Evolutionary conservation across 805 yeast species (phyloP).

Genomic region (Vanderwaltozyma verrucispora): DNA sequence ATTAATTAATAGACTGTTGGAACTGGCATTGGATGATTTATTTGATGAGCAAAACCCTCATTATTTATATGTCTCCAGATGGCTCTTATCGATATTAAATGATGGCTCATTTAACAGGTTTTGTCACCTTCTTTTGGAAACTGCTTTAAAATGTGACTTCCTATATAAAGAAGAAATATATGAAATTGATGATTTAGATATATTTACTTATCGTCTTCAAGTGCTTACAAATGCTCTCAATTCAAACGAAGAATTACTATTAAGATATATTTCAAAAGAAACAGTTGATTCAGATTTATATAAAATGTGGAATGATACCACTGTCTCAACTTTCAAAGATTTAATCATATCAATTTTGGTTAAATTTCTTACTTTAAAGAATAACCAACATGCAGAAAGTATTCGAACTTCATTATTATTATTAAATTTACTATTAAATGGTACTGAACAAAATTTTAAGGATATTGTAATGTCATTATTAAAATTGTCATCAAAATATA

Average conservation of each 20-base stretch:
- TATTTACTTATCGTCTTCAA: conserved; percentile 52
- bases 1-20: conserved; percentile 49
- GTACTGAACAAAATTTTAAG: conserved; percentile 45
- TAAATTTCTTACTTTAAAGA: conserved; percentile 34
- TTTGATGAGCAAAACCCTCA: conserved; percentile 34
- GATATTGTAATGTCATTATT: conserved; percentile 35
- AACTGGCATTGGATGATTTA: conserved; percentile 57
- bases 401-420: conserved; percentile 37
- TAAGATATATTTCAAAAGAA: conserved; percentile 45
- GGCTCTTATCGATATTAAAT: conserved; percentile 36
- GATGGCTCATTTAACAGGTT: conserved; percentile 52
- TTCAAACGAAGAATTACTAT: conserved; percentile 34
- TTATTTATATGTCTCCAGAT: conserved; percentile 35
- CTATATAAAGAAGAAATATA: conserved; percentile 21
- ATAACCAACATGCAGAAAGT: conserved; percentile 30
- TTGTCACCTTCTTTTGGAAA: conserved; percentile 47
- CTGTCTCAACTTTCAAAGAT: conserved; percentile 51
- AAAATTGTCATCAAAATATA: conserved; percentile 26
- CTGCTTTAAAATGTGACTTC: conserved; percentile 37
- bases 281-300: conserved; percentile 41
- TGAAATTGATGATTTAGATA: conserved; percentile 48
- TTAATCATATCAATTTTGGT: conserved; percentile 37
- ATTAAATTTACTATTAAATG: conserved; percentile 40
- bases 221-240: conserved; percentile 42
- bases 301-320: conserved; percentile 6